Evolutionary conservation across 179 eudicot genomes (phyloP), one percentile per base, ranked within the genome.

Genomic region (Amaranthus tricolor): DNA sequence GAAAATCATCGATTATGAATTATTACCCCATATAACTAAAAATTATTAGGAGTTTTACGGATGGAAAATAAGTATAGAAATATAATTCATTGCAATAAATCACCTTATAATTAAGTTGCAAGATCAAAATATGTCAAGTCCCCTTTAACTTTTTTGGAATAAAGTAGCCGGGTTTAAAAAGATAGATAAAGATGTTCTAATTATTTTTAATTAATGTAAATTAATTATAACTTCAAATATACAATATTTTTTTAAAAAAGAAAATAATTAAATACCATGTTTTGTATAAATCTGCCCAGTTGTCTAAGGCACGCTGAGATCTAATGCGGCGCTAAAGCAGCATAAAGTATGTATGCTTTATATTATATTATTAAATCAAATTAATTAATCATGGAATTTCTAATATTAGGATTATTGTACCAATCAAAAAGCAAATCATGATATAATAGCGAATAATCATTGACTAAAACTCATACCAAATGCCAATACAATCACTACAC

Each of bases 311-410:
- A 83, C 79, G 81, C 83, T 64, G 53, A 77, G 74, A 71, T 77
- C 80, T 55, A 77, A 77, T 63, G 71, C 76, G 75, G 80, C 76
- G 75, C 74, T 63, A 77, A 77, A 71, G 80, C 62, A 52, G 69
- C 71, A 61, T 76, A 85, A 80, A 80, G 84, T 80, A 78, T 76
- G 58, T 80, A 76, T 83, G 78, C 84, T 78, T 77, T 58, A n/a
- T 31, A 76, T 68, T 75, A 31, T 55, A 62, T 60, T 20, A 20
- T 49, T 62, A 50, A 31, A 31, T 31, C 3, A 7, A 9, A 45
- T 47, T 16, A 47, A n/a, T 8, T n/a, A 3, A 21, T 2, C 47
- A 16, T 66, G 6, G 9, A 43, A n/a, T 44, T 21, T 19, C 21
- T 6, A 5, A 5, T 75, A n/a, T 40, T 40, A 16, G 40, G 40